phyloP scores from a whole-genome alignment of 225 moss, liverwort and hornwort species.

The Sphagnum tenellum region DNA sequence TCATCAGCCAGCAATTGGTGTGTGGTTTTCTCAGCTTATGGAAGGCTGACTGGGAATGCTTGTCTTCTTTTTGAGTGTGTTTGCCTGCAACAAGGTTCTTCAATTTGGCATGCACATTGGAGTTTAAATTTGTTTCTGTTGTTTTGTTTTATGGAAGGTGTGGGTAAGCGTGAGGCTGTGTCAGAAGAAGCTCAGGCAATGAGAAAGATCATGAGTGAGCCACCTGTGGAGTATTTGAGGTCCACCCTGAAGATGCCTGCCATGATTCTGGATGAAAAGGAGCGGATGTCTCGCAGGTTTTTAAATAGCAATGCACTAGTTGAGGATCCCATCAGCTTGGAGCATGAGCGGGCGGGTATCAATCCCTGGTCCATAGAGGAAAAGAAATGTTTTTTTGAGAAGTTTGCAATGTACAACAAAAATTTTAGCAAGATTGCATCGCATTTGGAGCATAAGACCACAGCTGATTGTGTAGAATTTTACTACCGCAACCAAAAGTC shows the following conservation, averaged over 20 bases:
- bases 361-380: conserved; percentile 48
- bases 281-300: conserved; percentile 36
- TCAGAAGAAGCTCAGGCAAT: conserved; percentile 38
- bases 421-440: conserved; percentile 42
- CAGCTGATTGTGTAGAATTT: conserved; percentile 50
- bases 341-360: conserved; percentile 31
- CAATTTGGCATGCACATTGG: conserved; percentile 5
- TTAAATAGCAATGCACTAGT: conserved; percentile 47
- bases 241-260: conserved; percentile 43
- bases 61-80: background rate
- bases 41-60: background rate
- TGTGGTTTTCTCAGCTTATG: background rate
- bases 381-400: conserved; percentile 40
- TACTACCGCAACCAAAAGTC: conserved; percentile 53
- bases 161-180: conserved; percentile 35
- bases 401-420: conserved; percentile 38
- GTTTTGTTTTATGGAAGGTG: conserved; percentile 14
- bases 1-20: too few species aligned
- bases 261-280: conserved; percentile 58
- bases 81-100: background rate
- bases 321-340: conserved; percentile 41
- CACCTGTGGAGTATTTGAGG: conserved; percentile 22
- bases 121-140: background rate
- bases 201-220: conserved; percentile 36
- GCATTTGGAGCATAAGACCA: conserved; percentile 26